A percentile compares a stretch with the other conserved stretches of the same genome.
Conservation (phyloP, 805 yeast genomes). For the Limtongia smithiae region DNA sequence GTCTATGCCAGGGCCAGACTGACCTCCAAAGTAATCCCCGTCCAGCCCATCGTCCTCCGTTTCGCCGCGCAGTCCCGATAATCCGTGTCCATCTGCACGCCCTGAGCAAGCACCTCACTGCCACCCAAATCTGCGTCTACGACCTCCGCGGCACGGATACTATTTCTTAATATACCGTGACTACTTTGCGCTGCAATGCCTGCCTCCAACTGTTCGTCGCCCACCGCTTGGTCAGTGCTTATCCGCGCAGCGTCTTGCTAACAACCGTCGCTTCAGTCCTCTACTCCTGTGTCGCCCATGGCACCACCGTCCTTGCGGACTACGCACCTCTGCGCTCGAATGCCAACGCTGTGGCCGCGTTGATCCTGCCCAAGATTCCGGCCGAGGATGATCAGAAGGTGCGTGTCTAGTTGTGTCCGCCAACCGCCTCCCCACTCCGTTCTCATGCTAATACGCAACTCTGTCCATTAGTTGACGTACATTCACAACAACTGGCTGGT, state of each 20-base stretch:
- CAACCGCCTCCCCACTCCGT: not conserved
- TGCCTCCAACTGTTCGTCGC: slow-evolving; percentile 22
- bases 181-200: slow-evolving; percentile 6
- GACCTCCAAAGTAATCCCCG: no score
- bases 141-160: no score
- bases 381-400: slow-evolving; percentile 34
- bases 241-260: not conserved
- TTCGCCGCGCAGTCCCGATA: no score
- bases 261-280: slow-evolving; percentile 12
- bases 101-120: no score
- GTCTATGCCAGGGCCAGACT: no score
- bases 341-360: slow-evolving; percentile 39
- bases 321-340: slow-evolving; percentile 52
- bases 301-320: slow-evolving; percentile 48
- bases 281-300: slow-evolving; percentile 31
- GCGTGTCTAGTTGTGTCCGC: not conserved
- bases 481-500: slow-evolving; percentile 35
- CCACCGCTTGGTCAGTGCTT: not conserved
- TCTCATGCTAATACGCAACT: not conserved
- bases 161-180: no score
- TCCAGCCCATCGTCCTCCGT: no score
- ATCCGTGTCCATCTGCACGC: no score
- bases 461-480: slow-evolving; percentile 31
- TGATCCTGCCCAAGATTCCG: slow-evolving; percentile 29
- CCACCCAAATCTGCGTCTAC: no score